Conservation (phyloP, 2,329 filamentous ascomycete species). For the Lanzia echinophila region DNA sequence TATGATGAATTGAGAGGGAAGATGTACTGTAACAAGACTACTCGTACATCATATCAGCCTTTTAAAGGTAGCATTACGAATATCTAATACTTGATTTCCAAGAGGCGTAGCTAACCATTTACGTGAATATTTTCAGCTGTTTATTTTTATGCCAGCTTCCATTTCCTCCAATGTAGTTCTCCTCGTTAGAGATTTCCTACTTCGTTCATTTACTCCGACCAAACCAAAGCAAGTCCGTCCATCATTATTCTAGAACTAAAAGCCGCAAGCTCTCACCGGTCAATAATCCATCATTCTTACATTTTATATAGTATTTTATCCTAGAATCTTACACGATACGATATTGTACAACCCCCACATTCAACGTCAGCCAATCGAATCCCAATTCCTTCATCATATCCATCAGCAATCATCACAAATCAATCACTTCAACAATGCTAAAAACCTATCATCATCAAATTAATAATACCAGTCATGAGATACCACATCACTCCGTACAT, state of each 20-base stretch:
- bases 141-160: background rate
- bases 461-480: background rate
- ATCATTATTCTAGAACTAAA: no score
- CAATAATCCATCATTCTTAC: background rate
- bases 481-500: background rate
- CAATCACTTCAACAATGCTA: background rate
- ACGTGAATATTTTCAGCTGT: background rate
- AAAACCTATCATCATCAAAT: background rate
- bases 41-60: background rate
- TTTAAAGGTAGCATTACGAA: background rate
- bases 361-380: background rate
- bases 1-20: background rate
- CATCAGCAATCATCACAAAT: background rate
- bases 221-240: no score
- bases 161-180: background rate
- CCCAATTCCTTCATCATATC: background rate
- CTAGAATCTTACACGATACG: no score
- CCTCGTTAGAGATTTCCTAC: background rate
- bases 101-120: background rate
- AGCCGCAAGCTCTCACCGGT: background rate
- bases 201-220: background rate
- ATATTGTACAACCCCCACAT: background rate
- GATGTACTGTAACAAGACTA: background rate
- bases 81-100: background rate
- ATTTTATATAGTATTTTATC: background rate